Base-by-base conservation (phyloP, 2,329 filamentous ascomycete genomes). In the Colletotrichum liaoningense region DNA sequence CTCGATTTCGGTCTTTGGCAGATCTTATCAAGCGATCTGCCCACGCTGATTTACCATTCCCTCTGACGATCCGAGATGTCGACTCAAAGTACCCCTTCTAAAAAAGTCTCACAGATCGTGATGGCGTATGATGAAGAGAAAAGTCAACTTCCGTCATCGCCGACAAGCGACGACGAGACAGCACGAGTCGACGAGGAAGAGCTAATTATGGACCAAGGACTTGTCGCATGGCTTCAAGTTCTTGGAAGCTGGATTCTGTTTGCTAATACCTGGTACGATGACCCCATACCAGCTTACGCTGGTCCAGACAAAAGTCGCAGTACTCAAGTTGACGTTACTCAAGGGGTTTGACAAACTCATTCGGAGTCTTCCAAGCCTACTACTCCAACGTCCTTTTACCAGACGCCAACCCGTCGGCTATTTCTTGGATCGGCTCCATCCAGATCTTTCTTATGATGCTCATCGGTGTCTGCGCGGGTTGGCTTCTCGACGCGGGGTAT, bases 331-430 rank as follows among this genome's bases (percentile, higher is more conserved):
- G 49, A 63, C 22, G 16, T 4, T 11, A 11, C 5, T 46, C 28
- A 55, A 89, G 88, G 84, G 80, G 81, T 4, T 77, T 81, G 6
- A 70, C 79, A n/a, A 80, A 79, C 71, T 76, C 85, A n/a, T 90
- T 88, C 69, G 88, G 88, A 7, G 84, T 88, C 5, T 90, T 88
- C 73, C 87, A 90, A 73, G 85, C 85, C 5, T 88, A 89, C 79
- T 90, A 90, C 75, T 75, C 76, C 54, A 84, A 78, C 54, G 81
- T 83, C 0, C 74, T 76, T 9, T 62, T 73, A 9, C 56, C 62
- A 3, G 60, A 65, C 49, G 19, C 42, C 1, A 38, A 57, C 12
- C 67, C 71, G 3, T 73, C 71, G 16, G 52, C 54, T 28, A 85
- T 87, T 11, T 81, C 85, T 5, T 86, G 80, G 81, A 86, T 89